Evolutionary conservation across 2,329 filamentous ascomycete genomes (phyloP).

Genomic region (Claviceps monticola): DNA sequence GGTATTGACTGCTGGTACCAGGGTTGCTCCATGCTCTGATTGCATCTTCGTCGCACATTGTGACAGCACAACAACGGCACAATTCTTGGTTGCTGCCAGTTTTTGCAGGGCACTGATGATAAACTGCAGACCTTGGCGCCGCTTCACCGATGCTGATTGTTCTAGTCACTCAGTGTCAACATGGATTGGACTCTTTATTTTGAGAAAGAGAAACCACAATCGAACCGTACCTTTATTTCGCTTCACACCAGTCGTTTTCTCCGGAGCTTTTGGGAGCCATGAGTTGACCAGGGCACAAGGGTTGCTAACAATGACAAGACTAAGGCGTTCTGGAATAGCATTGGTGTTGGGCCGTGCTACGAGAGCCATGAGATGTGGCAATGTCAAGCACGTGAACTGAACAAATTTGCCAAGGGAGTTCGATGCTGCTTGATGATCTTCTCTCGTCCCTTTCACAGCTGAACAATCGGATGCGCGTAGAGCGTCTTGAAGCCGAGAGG

Average conservation of each 20-base stretch:
- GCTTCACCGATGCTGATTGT: conserved; percentile 25
- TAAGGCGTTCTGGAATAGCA: conserved; percentile 49
- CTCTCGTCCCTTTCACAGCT: conserved; percentile 3
- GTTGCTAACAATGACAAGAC: conserved; percentile 64
- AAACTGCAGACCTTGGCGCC: conserved; percentile 40
- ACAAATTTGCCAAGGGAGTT: conserved; percentile 20
- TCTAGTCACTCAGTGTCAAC: conserved; percentile 15
- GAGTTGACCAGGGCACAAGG: conserved; percentile 64
- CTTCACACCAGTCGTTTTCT: conserved; percentile 24
- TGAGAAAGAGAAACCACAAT: not conserved
- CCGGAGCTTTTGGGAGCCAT: conserved; percentile 52
- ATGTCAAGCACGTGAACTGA: conserved; percentile 40
- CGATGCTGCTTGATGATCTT: conserved; percentile 10
- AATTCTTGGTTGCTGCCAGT: conserved; percentile 56
- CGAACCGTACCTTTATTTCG: conserved; percentile 24
- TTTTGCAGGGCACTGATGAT: conserved; percentile 61
- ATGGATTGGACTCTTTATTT: not conserved
- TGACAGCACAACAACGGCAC: conserved; percentile 62
- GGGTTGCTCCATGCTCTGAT: conserved; percentile 47
- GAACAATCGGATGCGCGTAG: conserved; percentile 10
- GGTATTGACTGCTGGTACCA: conserved; percentile 63
- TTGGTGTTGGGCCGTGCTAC: conserved; percentile 50
- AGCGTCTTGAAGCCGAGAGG: conserved; percentile 15
- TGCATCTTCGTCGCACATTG: conserved; percentile 76
- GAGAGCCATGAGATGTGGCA: conserved; percentile 64